Percentiles rank a stretch among this genome's conserved stretches.
These are phyloP conservation scores for Epichloe uncinata DNA, from an alignment of 2,329 filamentous ascomycete species.

Conservation along the genomic window DNA sequence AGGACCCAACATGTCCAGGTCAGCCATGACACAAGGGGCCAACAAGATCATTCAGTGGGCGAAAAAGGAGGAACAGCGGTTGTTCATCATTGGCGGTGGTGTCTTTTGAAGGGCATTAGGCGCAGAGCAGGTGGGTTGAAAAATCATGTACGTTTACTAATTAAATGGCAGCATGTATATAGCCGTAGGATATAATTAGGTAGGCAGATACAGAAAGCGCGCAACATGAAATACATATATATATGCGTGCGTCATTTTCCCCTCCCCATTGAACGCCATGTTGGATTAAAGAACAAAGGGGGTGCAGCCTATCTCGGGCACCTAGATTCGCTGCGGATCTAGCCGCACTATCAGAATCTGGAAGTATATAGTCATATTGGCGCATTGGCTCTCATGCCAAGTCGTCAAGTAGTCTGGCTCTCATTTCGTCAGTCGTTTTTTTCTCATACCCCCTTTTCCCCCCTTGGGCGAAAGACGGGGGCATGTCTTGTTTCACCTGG, in stretches of 20 bases:
- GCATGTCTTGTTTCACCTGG: neutral
- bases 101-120: conserved; percentile 41
- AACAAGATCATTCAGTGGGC: conserved; percentile 89
- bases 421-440: neutral
- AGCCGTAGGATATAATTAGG: neutral
- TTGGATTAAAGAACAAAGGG: neutral
- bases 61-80: conserved; percentile 75
- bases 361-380: neutral
- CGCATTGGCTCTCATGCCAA: neutral
- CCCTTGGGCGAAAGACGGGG: neutral
- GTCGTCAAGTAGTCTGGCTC: neutral
- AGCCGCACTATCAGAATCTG: neutral
- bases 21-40: conserved; percentile 66
- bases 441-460: neutral
- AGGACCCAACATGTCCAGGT: conserved; percentile 52
- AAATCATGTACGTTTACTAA: neutral
- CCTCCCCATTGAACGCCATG: neutral
- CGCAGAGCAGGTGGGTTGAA: neutral
- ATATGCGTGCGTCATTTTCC: neutral
- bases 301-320: neutral
- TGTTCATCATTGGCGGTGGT: conserved; percentile 97
- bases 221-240: conserved; percentile 1
- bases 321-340: neutral
- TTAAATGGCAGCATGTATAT: neutral
- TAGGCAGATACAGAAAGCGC: neutral